Conservation (phyloP, 306 rosid species). For the Castanea crenata region DNA sequence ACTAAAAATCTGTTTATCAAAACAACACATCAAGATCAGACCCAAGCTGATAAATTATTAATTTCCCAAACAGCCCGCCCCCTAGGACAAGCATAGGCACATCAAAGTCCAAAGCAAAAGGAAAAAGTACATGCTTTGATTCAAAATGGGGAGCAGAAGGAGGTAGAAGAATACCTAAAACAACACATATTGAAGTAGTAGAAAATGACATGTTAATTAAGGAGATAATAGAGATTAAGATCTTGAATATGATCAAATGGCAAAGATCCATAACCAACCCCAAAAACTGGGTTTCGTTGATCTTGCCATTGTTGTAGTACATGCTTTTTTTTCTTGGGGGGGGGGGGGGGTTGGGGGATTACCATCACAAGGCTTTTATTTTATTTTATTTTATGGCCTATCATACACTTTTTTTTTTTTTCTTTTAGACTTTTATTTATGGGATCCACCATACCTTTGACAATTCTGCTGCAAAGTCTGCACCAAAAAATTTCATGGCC, state of each 20-base stretch:
- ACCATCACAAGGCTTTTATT: neutral
- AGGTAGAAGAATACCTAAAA: too few relatives aligned
- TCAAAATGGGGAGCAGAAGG: too few relatives aligned
- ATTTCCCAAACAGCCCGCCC: neutral
- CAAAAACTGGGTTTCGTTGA: too few relatives aligned
- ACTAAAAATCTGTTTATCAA: neutral
- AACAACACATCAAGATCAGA: neutral
- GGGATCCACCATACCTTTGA: constrained; percentile 70
- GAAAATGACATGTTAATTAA: too few relatives aligned
- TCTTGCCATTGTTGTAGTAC: too few relatives aligned
- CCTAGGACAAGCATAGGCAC: neutral
- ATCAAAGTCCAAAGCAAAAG: neutral
- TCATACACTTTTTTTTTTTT: too few relatives aligned
- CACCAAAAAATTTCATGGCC: constrained; percentile 86
- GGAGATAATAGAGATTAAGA: too few relatives aligned
- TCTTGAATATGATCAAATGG: too few relatives aligned
- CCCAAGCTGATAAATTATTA: neutral
- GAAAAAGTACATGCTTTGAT: neutral
- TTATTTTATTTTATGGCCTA: neutral
- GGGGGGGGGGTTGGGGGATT: neutral
- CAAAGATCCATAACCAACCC: too few relatives aligned
- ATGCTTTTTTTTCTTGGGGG: neutral
- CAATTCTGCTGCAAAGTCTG: constrained; percentile 85
- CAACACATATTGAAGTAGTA: too few relatives aligned
- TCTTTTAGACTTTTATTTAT: neutral